Conservation (phyloP, 1,284 basidiomycete genomes). For the Schizopora paradoxa region DNA sequence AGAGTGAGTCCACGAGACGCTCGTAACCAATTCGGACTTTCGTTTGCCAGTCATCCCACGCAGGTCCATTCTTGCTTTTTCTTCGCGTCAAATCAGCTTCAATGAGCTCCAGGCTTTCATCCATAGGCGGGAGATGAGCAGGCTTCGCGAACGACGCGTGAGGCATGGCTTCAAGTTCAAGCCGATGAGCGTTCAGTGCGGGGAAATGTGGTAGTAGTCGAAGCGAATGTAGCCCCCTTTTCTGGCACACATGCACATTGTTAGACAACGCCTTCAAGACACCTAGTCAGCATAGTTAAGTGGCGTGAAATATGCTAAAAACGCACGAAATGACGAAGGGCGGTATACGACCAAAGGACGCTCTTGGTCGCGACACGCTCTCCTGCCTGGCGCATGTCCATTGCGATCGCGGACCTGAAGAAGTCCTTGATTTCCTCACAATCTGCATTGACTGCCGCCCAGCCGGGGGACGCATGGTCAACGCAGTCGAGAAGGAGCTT, state of each 20-base stretch:
- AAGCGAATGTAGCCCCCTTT: conserved; percentile 57
- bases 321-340: conserved; percentile 63
- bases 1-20: conserved; percentile 51
- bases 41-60: conserved; percentile 51
- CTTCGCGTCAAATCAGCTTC: conserved; percentile 56
- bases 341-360: conserved; percentile 70
- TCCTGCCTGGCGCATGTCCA: conserved; percentile 69
- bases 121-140: conserved; percentile 51
- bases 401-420: conserved; percentile 56
- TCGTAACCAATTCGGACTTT: conserved; percentile 60
- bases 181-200: conserved; percentile 53
- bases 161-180: conserved; percentile 50
- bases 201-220: conserved; percentile 55
- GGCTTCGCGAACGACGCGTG: conserved; percentile 54
- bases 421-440: conserved; percentile 67
- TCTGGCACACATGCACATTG: conserved; percentile 54
- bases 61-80: conserved; percentile 34
- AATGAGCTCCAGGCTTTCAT: conserved; percentile 50
- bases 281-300: background rate
- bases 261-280: conserved; percentile 56
- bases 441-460: conserved; percentile 60
- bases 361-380: conserved; percentile 72
- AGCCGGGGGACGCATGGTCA: conserved; percentile 53
- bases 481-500: conserved; percentile 60
- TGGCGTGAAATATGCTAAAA: conserved; percentile 10